Evolutionary conservation across 2,329 filamentous ascomycete genomes (phyloP), one percentile per base, ranked within the genome.

Genomic region (Lecanoromycetidae sp.): DNA sequence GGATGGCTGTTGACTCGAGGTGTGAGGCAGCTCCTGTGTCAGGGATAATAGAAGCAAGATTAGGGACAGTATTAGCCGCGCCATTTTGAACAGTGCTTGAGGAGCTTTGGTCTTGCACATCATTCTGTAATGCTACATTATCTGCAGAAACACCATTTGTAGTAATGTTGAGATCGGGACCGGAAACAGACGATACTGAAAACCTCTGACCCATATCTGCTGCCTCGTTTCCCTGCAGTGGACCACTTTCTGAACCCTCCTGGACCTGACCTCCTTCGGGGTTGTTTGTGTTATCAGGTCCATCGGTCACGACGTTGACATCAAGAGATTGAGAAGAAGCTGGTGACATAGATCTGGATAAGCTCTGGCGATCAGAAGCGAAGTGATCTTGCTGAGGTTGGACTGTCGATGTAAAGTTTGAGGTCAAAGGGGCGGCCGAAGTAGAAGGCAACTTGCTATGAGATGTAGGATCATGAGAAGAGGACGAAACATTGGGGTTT

Each of bases 71-170:
- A 40, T 48, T 23, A 51, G 60, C 52, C 59, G 41, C 55, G 52
- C 62, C 54, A 56, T 51, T 46, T 43, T 51, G 51, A 35, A 44
- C 44, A 48, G 23, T 32, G 37, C 32, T 59, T 56, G 58, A 58
- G 54, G 60, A 56, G 52, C 57, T 57, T 58, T 66, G 62, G 59
- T 60, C 63, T 61, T 66, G 64, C 44, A 53, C 50, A 51, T 54
- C 35, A 49, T 51, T 51, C 32, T 46, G 48, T 51, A 51, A 46
- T 46, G 44, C 45, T 52, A 54, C 51, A 55, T 52, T 47, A 48
- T 49, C 44, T 48, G 51, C 25, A 51, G 47, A 44, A 38, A 46
- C 23, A 44, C 44, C 36, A 52, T 48, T 52, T 44, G 49, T 53
- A 48, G 55, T 50, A 54, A 54, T 48, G 54, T 60, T 47, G 43